phyloP scores from a whole-genome alignment of 2,329 filamentous ascomycete species.

The Calonectria pseudoturangicola region DNA sequence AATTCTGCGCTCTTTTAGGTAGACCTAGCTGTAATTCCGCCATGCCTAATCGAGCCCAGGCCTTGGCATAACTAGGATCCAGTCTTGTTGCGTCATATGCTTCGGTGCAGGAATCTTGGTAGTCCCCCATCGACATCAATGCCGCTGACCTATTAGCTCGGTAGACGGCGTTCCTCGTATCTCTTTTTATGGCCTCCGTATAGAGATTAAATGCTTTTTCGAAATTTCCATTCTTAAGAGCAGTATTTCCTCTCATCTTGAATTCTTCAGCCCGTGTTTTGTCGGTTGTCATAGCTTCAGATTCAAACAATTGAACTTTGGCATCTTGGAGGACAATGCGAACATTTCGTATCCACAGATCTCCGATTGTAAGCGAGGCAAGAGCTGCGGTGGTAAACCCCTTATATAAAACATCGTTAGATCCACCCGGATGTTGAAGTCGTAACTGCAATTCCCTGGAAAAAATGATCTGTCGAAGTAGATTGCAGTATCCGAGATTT shows the following conservation, averaged over 20 bases:
- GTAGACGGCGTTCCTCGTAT: not conserved
- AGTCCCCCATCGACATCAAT: not conserved
- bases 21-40: not conserved
- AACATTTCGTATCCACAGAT: constrained; percentile 5
- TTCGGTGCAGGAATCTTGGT: not conserved
- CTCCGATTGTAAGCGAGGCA: not conserved
- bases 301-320: not conserved
- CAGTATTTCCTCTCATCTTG: not conserved
- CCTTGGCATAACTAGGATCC: constrained; percentile 9
- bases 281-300: not conserved
- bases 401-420: not conserved
- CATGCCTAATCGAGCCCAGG: not conserved
- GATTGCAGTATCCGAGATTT: not conserved
- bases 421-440: too few species aligned
- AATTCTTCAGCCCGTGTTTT: not conserved
- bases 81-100: not conserved
- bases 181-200: not conserved
- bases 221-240: not conserved
- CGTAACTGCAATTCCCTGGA: not conserved
- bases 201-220: not conserved
- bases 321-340: not conserved
- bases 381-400: constrained; percentile 7
- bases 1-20: not conserved
- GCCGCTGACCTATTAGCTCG: not conserved
- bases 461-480: not conserved